Conservation (phyloP, 768 basidiomycete genomes). For the Podaxis carcinomalis region DNA sequence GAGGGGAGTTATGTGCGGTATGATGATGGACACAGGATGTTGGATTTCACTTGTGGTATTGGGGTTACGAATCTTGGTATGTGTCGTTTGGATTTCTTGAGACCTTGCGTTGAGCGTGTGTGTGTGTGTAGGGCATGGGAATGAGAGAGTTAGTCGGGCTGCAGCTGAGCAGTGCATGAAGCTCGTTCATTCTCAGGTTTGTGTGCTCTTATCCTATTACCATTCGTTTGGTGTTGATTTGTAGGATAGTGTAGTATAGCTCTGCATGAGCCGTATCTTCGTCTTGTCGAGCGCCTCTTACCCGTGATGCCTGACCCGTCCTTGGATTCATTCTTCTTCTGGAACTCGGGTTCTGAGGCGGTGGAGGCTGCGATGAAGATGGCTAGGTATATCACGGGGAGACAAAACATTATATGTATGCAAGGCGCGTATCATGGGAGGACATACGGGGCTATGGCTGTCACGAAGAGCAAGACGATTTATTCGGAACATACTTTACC, state of each 20-base stretch:
- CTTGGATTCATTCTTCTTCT: conserved; percentile 94
- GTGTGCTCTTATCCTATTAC: conserved; percentile 11
- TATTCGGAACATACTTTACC: conserved; percentile 79
- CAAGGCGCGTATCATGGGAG: conserved; percentile 90
- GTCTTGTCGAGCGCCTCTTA: conserved; percentile 79
- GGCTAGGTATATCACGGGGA: conserved; percentile 70
- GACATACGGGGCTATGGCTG: conserved; percentile 88
- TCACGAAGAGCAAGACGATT: conserved; percentile 92
- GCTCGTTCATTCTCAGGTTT: conserved; percentile 75
- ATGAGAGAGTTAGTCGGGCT: conserved; percentile 81
- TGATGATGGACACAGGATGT: conserved; percentile 64
- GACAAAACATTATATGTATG: conserved; percentile 88
- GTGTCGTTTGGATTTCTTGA: conserved; percentile 12
- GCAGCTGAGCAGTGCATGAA: conserved; percentile 86
- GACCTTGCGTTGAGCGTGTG: neutral
- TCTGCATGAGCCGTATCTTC: conserved; percentile 81
- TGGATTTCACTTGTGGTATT: conserved; percentile 89
- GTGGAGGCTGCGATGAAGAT: conserved; percentile 89
- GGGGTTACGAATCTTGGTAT: conserved; percentile 82
- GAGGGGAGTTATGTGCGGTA: conserved; percentile 71
- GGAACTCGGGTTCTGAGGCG: conserved; percentile 95
- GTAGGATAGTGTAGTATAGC: conserved; percentile 75
- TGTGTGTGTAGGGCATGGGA: conserved; percentile 67
- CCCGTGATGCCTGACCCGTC: conserved; percentile 90
- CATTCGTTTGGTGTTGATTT: neutral